Base-by-base conservation (phyloP, 441 rosid species). In the Mallotus repandus region DNA sequence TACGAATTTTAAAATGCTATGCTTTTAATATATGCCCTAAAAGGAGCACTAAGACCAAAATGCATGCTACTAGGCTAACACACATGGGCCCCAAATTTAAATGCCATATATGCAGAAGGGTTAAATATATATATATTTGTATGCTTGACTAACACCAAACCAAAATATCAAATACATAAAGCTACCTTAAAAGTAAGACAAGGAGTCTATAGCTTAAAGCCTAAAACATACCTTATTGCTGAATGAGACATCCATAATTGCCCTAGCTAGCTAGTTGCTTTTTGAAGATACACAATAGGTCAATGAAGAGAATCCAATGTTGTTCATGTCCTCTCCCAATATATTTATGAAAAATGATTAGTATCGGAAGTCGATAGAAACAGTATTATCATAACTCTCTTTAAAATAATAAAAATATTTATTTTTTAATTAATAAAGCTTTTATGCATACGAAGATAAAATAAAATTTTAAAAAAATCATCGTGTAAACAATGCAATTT, bases 261-360 rank as follows among this genome's bases (percentile, higher is more conserved):
- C 46, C 50, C 48, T 54, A 18, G 18, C 56, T 52, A 52, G 16
- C 5, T 46, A 71, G 19, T 68, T 57, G 65, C 84, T 78, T 78
- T 73, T 55, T 29, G 9, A 50, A 74, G 59, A 72, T 72, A 55
- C 53, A 63, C 1, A 5, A 16, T 56, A 49, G 76, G 74, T 81
- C 78, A 81, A 70, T 78, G 61, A 58, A 76, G 68, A 56, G 84
- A 67, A 81, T 81, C 82, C 82, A 67, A 81, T 76, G 84, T 71
- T 57, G 8, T 18, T 54, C 15, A 14, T 54, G 10, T 29, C 5
- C 5, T 35, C 41, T 35, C 41, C n/a, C n/a, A n/a, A n/a, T n/a
- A n/a, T n/a, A n/a, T n/a, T n/a, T n/a, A n/a, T n/a, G n/a, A n/a
- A n/a, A n/a, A 25, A 25, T 25, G 29, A 25, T 25, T 25, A 25